phyloP scores from a whole-genome alignment of 352 stramenopile genomes.

The Pythium periplocum region DNA sequence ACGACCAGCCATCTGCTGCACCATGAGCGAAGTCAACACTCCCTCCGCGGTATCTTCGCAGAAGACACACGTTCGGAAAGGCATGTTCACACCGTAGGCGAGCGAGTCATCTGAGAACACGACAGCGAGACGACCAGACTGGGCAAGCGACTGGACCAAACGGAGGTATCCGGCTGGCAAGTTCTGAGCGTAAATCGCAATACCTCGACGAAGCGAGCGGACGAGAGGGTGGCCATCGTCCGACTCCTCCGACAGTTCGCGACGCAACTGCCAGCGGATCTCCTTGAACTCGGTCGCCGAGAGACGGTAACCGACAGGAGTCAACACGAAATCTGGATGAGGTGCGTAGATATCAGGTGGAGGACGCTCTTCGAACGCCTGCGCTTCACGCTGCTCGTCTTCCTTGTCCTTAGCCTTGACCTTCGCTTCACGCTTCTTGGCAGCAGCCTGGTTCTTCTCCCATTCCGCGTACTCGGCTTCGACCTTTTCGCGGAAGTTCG shows the following conservation, averaged over 20 bases:
- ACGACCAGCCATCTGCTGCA: constrained; percentile 98
- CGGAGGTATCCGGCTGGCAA: constrained; percentile 94
- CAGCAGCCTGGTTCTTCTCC: constrained; percentile 83
- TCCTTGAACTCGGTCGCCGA: constrained; percentile 90
- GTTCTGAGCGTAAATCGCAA: constrained; percentile 99
- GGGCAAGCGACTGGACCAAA: constrained; percentile 95
- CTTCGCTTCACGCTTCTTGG: constrained; percentile 93
- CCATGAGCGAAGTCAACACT: constrained; percentile 95
- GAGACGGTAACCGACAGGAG: constrained; percentile 90
- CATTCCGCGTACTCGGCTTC: constrained; percentile 89
- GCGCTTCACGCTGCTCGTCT: constrained; percentile 71
- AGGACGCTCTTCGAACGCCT: constrained; percentile 79
- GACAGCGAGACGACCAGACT: constrained; percentile 95
- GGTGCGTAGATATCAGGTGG: constrained; percentile 93
- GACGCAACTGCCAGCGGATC: constrained; percentile 84
- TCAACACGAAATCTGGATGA: constrained; percentile 97
- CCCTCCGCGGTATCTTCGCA: constrained; percentile 95
- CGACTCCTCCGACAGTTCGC: constrained; percentile 74
- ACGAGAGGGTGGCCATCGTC: constrained; percentile 80
- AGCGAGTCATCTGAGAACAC: constrained; percentile 98
- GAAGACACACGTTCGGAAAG: constrained; percentile 98
- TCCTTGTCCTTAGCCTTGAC: constrained; percentile 91
- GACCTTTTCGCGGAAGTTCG: constrained; percentile 91
- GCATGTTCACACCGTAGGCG: constrained; percentile 99
- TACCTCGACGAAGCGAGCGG: constrained; percentile 91